Evolutionary conservation across 2,329 filamentous ascomycete genomes (phyloP).

Genomic region (Hymenotorrendiella dingleyae): DNA sequence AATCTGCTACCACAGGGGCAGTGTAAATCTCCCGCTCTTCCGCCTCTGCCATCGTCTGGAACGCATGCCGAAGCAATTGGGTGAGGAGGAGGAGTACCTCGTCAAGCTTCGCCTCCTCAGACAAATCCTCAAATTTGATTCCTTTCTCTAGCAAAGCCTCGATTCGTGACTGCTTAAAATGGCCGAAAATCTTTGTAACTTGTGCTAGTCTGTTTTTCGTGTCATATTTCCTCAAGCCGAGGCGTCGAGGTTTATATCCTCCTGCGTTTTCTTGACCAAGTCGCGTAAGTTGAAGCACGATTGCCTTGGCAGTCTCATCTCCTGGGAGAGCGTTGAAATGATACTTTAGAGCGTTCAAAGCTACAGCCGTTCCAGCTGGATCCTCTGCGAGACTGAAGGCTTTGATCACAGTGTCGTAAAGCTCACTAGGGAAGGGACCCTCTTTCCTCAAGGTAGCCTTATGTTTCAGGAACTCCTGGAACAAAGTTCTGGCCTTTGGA

Average conservation of each 20-base stretch:
- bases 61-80: constrained; percentile 25
- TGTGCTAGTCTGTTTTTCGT: constrained; percentile 39
- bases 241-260: constrained; percentile 30
- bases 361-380: constrained; percentile 42
- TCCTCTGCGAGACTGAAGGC: constrained; percentile 46
- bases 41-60: constrained; percentile 9
- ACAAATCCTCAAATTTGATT: constrained; percentile 24
- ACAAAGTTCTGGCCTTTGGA: constrained; percentile 30
- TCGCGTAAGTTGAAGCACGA: constrained; percentile 44
- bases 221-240: constrained; percentile 32
- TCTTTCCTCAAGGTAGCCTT: constrained; percentile 27
- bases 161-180: constrained; percentile 32
- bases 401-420: constrained; percentile 46
- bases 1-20: constrained; percentile 3
- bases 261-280: constrained; percentile 29
- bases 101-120: constrained; percentile 23
- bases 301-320: constrained; percentile 39
- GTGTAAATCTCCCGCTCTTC: constrained; percentile 6
- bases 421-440: constrained; percentile 38
- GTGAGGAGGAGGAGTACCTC: constrained; percentile 27
- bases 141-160: constrained; percentile 23
- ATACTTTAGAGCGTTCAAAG: constrained; percentile 39
- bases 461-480: constrained; percentile 44
- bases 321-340: constrained; percentile 41
- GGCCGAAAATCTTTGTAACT: constrained; percentile 38